Evolutionary conservation across 139 green algal genomes (phyloP), one percentile per base, ranked within the genome.

Genomic region (Raphidocelis subcapitata): DNA sequence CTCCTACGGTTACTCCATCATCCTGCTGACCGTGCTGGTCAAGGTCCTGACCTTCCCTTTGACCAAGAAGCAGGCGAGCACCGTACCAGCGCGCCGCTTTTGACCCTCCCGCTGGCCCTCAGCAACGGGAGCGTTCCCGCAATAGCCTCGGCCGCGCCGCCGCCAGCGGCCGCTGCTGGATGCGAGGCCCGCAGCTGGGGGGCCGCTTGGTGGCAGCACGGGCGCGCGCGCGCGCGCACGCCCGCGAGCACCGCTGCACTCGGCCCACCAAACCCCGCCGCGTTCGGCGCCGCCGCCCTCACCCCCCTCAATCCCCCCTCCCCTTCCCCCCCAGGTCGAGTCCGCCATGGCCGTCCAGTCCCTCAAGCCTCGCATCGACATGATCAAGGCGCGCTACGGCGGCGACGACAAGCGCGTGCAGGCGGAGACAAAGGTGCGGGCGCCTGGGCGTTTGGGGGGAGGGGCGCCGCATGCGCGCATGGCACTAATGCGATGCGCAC

Each of bases 371-470:
- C 79, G 88, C 35, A 89, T 97, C 14, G 93, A 98, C 54, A 77
- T 85, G 57, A 97, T 98, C 74, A 97, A 97, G 70, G 82, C 87
- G 21, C 84, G 87, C 20, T 98, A 94, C 41, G 93, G 88, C 1
- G 91, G 95, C 3, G 86, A 98, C 82, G 93, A 96, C 84, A 83
- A 95, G 44, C 82, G 83, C 32, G 72, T 97, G 18, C 76, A 86
- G 54, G 82, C 86, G 14, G 93, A 97, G 69, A 96, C 91, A 1
- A 79, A 65, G n/a, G n/a, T n/a, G n/a, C n/a, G n/a, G n/a, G n/a
- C n/a, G n/a, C n/a, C n/a, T n/a, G n/a, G n/a, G n/a, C n/a, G n/a
- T n/a, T n/a, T n/a, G n/a, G n/a, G n/a, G n/a, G n/a, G n/a, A n/a
- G n/a, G n/a, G n/a, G n/a, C n/a, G n/a, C n/a, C n/a, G n/a, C n/a